Evolutionary conservation across 306 rosid species (phyloP).

Genomic region (Cyamopsis tetragonoloba): DNA sequence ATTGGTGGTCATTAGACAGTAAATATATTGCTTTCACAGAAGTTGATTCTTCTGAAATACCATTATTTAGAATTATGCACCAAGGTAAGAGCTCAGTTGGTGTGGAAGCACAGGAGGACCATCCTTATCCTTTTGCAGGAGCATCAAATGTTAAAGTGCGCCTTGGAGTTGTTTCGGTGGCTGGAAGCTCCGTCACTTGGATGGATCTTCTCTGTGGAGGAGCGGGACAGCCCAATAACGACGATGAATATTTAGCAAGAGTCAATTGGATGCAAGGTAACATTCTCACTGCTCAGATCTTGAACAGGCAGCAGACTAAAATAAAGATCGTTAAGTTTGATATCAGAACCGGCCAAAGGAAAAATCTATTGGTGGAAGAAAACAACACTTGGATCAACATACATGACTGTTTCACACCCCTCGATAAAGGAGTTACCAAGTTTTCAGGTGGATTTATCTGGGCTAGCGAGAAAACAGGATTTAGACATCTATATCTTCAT

Average conservation of each 20-base stretch:
- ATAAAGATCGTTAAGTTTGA: slow-evolving; percentile 72
- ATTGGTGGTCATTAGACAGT: slow-evolving; percentile 97
- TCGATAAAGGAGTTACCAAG: slow-evolving; percentile 63
- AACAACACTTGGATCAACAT: slow-evolving; percentile 65
- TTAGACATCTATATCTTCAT: slow-evolving; percentile 84
- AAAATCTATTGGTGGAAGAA: slow-evolving; percentile 70
- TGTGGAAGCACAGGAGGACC: slow-evolving; percentile 92
- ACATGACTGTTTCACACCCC: slow-evolving; percentile 88
- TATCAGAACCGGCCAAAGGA: slow-evolving; percentile 60
- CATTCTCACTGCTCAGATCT: slow-evolving; percentile 69
- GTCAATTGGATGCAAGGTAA: slow-evolving; percentile 91
- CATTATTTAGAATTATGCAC: slow-evolving; percentile 91
- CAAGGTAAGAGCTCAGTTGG: slow-evolving; percentile 87
- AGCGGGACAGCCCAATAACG: slow-evolving; percentile 35
- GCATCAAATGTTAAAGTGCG: slow-evolving; percentile 86
- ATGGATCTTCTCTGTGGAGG: slow-evolving; percentile 92
- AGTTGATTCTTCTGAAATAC: slow-evolving; percentile 85
- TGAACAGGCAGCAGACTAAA: slow-evolving; percentile 79
- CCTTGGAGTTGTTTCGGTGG: slow-evolving; percentile 73
- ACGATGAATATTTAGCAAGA: slow-evolving; percentile 88
- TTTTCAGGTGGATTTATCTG: slow-evolving; percentile 85
- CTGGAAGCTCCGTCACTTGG: slow-evolving; percentile 77
- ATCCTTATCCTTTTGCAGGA: slow-evolving; percentile 93
- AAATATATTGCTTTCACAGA: slow-evolving; percentile 87
- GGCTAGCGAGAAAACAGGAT: slow-evolving; percentile 97